Evolutionary conservation across 2,329 filamentous ascomycete species (phyloP).

Genomic region (Fusarium penzigii): DNA sequence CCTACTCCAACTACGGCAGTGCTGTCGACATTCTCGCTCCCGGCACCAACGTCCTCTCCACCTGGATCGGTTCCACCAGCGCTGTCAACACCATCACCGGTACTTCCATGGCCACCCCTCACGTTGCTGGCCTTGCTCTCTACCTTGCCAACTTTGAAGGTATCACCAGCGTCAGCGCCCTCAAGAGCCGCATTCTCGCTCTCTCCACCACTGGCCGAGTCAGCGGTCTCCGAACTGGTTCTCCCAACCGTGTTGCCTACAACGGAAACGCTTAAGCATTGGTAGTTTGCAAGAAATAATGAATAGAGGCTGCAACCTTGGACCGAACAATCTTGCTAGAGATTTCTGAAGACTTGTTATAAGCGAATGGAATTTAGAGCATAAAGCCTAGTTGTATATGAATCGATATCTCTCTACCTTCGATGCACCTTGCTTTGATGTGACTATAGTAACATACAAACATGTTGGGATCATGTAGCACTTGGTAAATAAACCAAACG

Average conservation of each 20-base stretch:
- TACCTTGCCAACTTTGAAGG: slow-evolving; percentile 33
- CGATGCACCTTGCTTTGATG: no score
- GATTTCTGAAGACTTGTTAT: no score
- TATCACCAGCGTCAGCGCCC: background rate
- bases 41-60: slow-evolving; percentile 42
- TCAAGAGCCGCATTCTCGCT: background rate
- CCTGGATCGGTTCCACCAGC: slow-evolving; percentile 33
- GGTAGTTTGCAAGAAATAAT: no score
- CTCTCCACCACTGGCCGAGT: background rate
- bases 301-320: no score
- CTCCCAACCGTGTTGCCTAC: background rate
- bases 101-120: slow-evolving; percentile 56
- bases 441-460: no score
- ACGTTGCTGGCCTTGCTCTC: slow-evolving; percentile 52
- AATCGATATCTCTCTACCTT: no score
- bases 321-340: no score
- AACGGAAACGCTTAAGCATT: background rate
- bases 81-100: slow-evolving; percentile 44
- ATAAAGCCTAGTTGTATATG: no score
- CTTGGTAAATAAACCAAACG: no score
- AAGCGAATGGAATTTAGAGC: no score
- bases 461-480: no score
- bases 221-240: background rate
- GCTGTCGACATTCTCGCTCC: slow-evolving; percentile 48
- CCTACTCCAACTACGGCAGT: slow-evolving; percentile 48